These are phyloP conservation scores for Picocystis sp. DNA, from an alignment of 163 green algal genomes.

Conservation along the genomic window DNA sequence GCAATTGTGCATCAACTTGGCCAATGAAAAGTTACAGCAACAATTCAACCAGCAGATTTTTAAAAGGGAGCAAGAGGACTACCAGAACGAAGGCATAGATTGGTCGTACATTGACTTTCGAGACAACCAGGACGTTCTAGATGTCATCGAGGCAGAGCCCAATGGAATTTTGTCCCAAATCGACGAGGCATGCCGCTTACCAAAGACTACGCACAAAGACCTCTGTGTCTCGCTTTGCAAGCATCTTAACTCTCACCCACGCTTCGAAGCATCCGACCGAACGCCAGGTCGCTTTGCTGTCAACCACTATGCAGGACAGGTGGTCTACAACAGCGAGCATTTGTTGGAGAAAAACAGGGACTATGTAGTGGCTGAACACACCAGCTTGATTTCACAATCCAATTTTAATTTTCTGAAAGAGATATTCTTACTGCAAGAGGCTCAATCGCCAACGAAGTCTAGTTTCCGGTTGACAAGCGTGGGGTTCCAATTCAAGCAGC, in stretches of 20 bases:
- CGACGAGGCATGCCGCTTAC: constrained; percentile 8
- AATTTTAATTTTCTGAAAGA: too few relatives aligned
- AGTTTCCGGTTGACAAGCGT: neutral
- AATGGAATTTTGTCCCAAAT: constrained; percentile 9
- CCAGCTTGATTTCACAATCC: too few relatives aligned
- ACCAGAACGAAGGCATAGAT: constrained; percentile 8
- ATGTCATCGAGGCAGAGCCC: constrained; percentile 10
- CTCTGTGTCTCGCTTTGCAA: constrained; percentile 5
- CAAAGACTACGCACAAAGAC: constrained; percentile 1
- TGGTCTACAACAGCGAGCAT: constrained; percentile 8
- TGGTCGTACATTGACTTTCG: constrained; percentile 29
- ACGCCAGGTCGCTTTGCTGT: constrained; percentile 7
- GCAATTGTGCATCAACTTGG: constrained; percentile 90
- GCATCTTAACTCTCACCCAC: constrained; percentile 15
- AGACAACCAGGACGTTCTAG: constrained; percentile 12
- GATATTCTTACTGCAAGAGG: too few relatives aligned
- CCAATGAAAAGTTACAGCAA: constrained; percentile 81
- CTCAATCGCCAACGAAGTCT: too few relatives aligned
- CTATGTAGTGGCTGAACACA: neutral
- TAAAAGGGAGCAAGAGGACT: constrained; percentile 21
- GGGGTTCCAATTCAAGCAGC: constrained; percentile 5
- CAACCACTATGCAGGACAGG: constrained; percentile 12
- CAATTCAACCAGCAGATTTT: constrained; percentile 36
- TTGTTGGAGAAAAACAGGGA: constrained; percentile 14
- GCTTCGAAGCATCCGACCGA: constrained; percentile 15